phyloP scores from a whole-genome alignment of 768 basidiomycete genomes.

The Hydnum rufescens region DNA sequence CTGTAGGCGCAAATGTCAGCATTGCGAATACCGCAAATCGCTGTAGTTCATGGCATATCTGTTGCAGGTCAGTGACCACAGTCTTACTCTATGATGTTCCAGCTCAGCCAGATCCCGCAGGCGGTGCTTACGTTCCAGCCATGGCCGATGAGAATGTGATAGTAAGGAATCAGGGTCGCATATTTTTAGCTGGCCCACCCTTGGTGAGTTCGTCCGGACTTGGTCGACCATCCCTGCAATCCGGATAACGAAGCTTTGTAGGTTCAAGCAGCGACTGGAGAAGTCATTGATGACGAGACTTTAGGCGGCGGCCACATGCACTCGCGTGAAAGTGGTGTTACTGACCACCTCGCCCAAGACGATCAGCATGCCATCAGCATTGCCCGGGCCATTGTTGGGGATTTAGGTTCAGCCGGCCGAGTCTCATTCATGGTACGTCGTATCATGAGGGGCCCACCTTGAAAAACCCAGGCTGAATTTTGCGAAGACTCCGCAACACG shows the following conservation, averaged over 20 bases:
- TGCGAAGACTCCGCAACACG: slow-evolving; percentile 31
- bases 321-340: slow-evolving; percentile 77
- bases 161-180: slow-evolving; percentile 75
- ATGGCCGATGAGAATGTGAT: slow-evolving; percentile 94
- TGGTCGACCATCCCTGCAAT: not conserved
- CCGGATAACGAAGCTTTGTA: not conserved
- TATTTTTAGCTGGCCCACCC: slow-evolving; percentile 88
- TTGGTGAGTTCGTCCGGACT: slow-evolving; percentile 28
- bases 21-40: slow-evolving; percentile 75
- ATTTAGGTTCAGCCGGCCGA: slow-evolving; percentile 29
- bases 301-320: slow-evolving; percentile 86
- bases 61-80: slow-evolving; percentile 41
- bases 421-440: not conserved
- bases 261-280: slow-evolving; percentile 74
- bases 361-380: slow-evolving; percentile 74
- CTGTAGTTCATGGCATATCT: slow-evolving; percentile 84
- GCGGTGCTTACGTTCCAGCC: slow-evolving; percentile 86
- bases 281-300: slow-evolving; percentile 81
- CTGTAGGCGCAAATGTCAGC: slow-evolving; percentile 80
- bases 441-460: not conserved
- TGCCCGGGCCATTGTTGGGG: slow-evolving; percentile 56
- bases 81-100: not conserved
- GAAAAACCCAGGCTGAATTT: not conserved
- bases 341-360: slow-evolving; percentile 68
- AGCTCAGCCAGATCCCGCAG: slow-evolving; percentile 19